phyloP scores from a whole-genome alignment of 2,329 filamentous ascomycete genomes.

The Epicoccum sorghinum region DNA sequence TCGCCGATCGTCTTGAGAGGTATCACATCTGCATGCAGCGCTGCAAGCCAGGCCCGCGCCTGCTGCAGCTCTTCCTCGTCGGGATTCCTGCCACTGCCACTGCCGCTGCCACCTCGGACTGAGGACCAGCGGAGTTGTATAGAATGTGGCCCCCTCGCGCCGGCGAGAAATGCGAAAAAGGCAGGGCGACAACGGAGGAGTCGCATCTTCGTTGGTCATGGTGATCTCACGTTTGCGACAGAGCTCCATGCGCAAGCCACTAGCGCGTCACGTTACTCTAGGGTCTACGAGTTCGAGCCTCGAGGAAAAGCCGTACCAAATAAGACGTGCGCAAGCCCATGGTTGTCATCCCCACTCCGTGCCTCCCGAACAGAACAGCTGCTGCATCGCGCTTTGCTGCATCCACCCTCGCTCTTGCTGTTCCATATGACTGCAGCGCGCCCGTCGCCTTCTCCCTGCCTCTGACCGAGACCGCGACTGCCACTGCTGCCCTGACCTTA shows the following conservation, averaged over 20 bases:
- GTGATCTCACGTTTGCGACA: constrained; percentile 9
- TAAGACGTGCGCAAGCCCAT: constrained; percentile 12
- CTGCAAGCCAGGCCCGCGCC: constrained; percentile 63
- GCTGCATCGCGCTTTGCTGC: constrained; percentile 23
- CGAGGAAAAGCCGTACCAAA: constrained; percentile 10
- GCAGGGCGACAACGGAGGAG: constrained; percentile 17
- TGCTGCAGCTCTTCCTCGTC: constrained; percentile 43
- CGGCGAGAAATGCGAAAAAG: constrained; percentile 10
- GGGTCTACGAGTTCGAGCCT: not conserved
- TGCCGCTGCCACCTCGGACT: constrained; percentile 10
- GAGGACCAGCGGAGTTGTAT: constrained; percentile 15
- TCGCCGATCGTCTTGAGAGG: constrained; percentile 61
- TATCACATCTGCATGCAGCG: constrained; percentile 60
- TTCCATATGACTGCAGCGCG: constrained; percentile 18
- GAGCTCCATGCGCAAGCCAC: constrained; percentile 15
- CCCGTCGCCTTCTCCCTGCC: constrained; percentile 5
- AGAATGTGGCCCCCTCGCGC: constrained; percentile 14
- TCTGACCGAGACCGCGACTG: constrained; percentile 9
- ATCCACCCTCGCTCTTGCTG: constrained; percentile 20
- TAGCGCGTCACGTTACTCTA: constrained; percentile 11
- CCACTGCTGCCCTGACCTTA: constrained; percentile 13
- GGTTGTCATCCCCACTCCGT: constrained; percentile 10
- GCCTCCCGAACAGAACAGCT: constrained; percentile 27
- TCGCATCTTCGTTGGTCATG: constrained; percentile 21
- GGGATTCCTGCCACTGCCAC: constrained; percentile 12